Conservation (phyloP, 305 asterid genomes). For the Salvia sclarea region DNA sequence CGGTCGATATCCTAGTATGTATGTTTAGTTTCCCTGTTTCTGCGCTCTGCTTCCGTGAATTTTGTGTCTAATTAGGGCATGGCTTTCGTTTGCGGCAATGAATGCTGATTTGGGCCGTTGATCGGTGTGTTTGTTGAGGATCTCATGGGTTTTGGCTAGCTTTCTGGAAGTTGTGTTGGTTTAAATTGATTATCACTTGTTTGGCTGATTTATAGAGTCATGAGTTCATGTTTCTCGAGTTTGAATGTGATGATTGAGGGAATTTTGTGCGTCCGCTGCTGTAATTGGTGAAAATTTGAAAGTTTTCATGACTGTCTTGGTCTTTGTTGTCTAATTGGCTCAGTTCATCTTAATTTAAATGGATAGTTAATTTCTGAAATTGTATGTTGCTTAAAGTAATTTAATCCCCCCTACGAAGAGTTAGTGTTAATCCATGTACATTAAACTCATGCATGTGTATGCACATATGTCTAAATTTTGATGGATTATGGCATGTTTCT, state of each 20-base stretch:
- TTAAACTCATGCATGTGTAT: neutral
- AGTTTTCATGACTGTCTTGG: constrained; percentile 1
- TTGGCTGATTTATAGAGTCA: neutral
- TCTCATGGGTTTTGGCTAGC: constrained; percentile 11
- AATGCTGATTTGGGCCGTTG: constrained; percentile 33
- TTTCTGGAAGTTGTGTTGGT: neutral
- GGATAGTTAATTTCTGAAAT: neutral
- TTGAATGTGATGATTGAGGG: constrained; percentile 23
- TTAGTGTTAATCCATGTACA: no score
- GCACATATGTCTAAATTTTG: neutral
- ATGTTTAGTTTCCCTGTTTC: constrained; percentile 7
- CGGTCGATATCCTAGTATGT: neutral
- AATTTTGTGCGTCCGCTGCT: constrained; percentile 27
- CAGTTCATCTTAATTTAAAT: neutral
- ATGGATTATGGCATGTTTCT: neutral
- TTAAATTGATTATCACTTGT: neutral
- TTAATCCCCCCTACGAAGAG: no score
- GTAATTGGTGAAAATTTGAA: constrained; percentile 30
- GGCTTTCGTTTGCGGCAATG: constrained; percentile 11
- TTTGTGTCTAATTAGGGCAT: constrained; percentile 6
- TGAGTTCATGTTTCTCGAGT: constrained; percentile 6
- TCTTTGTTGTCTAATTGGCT: constrained; percentile 1
- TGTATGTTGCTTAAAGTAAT: neutral
- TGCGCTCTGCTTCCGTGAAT: constrained; percentile 5
- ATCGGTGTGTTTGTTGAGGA: constrained; percentile 32